Percentiles rank a stretch among this genome's conserved stretches.
phyloP scores from a whole-genome alignment of 1,284 basidiomycete genomes.

The Austropuccinia psidii region DNA sequence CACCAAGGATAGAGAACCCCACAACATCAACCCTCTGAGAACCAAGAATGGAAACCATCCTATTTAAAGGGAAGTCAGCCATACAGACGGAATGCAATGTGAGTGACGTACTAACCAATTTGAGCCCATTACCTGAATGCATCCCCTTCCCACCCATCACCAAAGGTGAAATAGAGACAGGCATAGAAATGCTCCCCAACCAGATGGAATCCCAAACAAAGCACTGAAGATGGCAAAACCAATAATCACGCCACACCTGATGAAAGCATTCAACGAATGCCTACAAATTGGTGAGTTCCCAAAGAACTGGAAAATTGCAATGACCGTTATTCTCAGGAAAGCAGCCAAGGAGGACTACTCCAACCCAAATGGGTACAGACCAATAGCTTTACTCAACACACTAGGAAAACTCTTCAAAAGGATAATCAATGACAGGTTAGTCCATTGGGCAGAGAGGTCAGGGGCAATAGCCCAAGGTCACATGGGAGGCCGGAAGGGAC shows the following conservation, averaged over 20 bases:
- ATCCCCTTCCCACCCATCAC: no score
- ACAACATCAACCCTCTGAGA: background rate
- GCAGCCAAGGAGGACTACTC: background rate
- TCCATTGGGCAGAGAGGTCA: background rate
- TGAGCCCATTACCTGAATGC: background rate
- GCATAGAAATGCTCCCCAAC: background rate
- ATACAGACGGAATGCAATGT: background rate
- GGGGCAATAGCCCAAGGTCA: background rate
- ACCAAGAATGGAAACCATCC: background rate
- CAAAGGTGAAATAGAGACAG: background rate
- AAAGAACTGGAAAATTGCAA: background rate
- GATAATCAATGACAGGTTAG: background rate
- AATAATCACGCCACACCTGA: background rate
- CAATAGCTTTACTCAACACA: background rate
- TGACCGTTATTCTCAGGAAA: constrained; percentile 10
- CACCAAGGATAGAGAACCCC: background rate
- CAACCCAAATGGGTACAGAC: background rate
- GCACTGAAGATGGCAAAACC: background rate
- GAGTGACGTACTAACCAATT: background rate
- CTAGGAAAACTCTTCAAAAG: constrained; percentile 14
- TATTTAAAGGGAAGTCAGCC: constrained; percentile 3
- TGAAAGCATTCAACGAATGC: background rate
- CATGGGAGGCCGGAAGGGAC: background rate
- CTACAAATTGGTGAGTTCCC: background rate
- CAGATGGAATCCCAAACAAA: background rate